Percentiles rank a stretch among this genome's conserved stretches.
phyloP scores from a whole-genome alignment of 208 protist genomes.

The Leishmania tarentolae region DNA sequence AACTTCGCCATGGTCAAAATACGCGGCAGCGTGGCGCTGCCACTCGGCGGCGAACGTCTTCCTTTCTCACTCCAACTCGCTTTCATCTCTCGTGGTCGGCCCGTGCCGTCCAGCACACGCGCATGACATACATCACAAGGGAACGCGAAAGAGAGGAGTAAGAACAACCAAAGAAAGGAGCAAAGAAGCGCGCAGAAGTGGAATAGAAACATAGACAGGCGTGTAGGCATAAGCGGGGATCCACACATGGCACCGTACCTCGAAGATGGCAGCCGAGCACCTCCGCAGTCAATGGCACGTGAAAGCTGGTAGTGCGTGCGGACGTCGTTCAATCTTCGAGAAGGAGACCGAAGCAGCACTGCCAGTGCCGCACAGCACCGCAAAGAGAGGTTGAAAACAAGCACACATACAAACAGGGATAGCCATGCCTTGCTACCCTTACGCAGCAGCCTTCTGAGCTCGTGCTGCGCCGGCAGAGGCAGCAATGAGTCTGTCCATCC shows the following conservation, averaged over 20 bases:
- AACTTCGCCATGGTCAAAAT: background rate
- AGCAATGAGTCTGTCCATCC: constrained; percentile 85
- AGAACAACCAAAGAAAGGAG: background rate
- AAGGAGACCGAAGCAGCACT: background rate
- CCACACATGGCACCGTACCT: background rate
- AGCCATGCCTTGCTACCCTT: background rate
- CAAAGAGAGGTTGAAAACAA: background rate
- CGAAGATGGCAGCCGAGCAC: too few relatives aligned
- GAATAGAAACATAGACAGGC: background rate
- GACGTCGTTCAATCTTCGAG: background rate
- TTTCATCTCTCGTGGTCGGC: background rate
- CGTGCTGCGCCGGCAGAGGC: constrained; percentile 40
- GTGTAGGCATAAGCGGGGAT: background rate
- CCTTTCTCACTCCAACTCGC: background rate
- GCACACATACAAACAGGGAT: background rate
- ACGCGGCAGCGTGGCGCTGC: background rate
- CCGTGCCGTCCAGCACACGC: background rate
- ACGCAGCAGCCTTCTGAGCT: constrained; percentile 7
- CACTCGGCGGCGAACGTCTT: too few relatives aligned
- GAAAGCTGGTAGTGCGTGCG: background rate
- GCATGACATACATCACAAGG: background rate
- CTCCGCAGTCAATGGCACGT: background rate
- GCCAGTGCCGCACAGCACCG: background rate
- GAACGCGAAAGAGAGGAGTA: background rate
- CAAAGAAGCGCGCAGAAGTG: background rate